Base-by-base conservation (phyloP, 176 grass and related monocot genomes). In the Oryza glaberrima region DNA sequence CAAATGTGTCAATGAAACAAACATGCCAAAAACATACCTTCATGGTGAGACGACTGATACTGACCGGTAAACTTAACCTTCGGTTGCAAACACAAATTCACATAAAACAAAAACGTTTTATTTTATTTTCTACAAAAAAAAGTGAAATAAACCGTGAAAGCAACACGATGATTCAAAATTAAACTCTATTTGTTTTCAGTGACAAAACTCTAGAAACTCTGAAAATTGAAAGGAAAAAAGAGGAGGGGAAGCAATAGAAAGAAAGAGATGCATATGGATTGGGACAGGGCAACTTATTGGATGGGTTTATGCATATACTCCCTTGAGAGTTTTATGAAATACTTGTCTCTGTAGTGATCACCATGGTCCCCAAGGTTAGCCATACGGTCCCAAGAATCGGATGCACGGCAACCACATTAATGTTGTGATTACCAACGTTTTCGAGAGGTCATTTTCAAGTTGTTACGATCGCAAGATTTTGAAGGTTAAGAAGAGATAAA, bases 381-480 rank as follows among this genome's bases (percentile, higher is more conserved):
- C 86, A 73, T 22, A 73, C 34, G 75, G 86, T 60, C 69, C 87
- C 60, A 74, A 75, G 61, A 75, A 88, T 61, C 69, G 36, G 63
- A 74, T 69, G 81, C 76, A 80, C 65, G 69, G 75, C 35, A 81
- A 79, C 81, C 76, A 88, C 76, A 88, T 84, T 88, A 84, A 88
- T 84, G 23, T 19, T 23, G 81, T 36, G 75, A 88, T 88, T 84
- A 88, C 75, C 86, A 66, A 52, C 45, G 76, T 76, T 85, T 89
- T 70, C 6, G 70, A 81, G 60, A 70, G 17, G 77, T 76, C 87
- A 2, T 10, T 81, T 20, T 89, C 87, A 76, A 32, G 61, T 63
- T 44, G 82, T 84, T 81, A 41, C 87, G 41, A 81, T 81, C 87
- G 26, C n/a, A 76, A 69, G 49, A 84, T 84, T 78, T 49, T n/a